phyloP scores from a whole-genome alignment of 441 rosid genomes.

The Brassica hybrid region DNA sequence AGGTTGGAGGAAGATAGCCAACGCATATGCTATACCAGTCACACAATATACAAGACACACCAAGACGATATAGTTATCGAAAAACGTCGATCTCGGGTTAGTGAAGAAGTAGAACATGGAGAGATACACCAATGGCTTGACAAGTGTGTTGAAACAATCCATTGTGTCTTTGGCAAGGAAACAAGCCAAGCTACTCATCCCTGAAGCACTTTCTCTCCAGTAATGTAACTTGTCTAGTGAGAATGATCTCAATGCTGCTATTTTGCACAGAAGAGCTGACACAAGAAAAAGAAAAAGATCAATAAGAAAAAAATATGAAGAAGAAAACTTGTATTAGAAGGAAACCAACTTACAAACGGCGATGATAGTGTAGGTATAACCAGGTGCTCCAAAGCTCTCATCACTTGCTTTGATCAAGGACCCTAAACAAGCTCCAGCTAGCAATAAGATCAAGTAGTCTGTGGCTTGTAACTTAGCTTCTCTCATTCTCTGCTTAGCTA shows the following conservation, averaged over 20 bases:
- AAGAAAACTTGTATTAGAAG: neutral
- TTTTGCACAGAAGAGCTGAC: slow-evolving; percentile 91
- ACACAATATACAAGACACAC: slow-evolving; percentile 19
- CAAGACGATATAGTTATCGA: slow-evolving; percentile 23
- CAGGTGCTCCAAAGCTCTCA: slow-evolving; percentile 71
- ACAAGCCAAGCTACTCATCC: slow-evolving; percentile 85
- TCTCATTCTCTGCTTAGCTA: slow-evolving; percentile 82
- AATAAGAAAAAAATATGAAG: neutral
- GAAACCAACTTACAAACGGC: slow-evolving; percentile 80
- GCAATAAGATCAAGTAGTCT: slow-evolving; percentile 85
- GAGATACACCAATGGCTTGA: slow-evolving; percentile 58
- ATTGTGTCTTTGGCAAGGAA: slow-evolving; percentile 93
- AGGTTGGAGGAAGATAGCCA: slow-evolving; percentile 83
- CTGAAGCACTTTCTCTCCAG: slow-evolving; percentile 70
- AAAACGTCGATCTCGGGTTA: neutral
- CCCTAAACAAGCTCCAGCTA: slow-evolving; percentile 96
- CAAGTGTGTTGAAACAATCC: slow-evolving; percentile 73
- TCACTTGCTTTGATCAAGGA: slow-evolving; percentile 71
- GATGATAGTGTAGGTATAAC: slow-evolving; percentile 80
- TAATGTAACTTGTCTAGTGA: slow-evolving; percentile 84
- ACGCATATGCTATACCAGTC: slow-evolving; percentile 84
- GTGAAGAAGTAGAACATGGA: slow-evolving; percentile 77
- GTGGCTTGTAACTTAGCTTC: slow-evolving; percentile 79
- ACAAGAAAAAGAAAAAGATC: slow-evolving; percentile 17
- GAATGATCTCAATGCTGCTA: slow-evolving; percentile 87